Base-by-base conservation (phyloP, 2,329 filamentous ascomycete species). In the Cytospora schulzeri region DNA sequence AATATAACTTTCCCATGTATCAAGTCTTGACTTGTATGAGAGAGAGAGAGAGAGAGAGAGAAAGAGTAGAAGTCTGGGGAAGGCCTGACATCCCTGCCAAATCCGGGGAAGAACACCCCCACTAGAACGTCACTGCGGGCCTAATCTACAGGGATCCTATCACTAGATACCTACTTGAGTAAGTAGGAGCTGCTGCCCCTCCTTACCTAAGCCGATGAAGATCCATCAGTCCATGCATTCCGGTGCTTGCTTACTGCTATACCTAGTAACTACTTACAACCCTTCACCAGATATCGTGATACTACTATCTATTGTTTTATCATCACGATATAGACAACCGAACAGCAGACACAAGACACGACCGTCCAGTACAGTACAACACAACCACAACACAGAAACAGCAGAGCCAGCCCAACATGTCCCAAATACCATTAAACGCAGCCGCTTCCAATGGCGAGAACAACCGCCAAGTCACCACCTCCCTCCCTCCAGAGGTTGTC, bases 401-500 rank as follows among this genome's bases (percentile, higher is more conserved):
- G 62, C 45, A 56, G 60, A 58, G n/a, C 28, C 60, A 12, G 14
- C 35, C 11, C 35, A 12, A 68, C 59, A 85, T 85, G 83, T 81
- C 88, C 68, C 85, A 90, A 74, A 88, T 89, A 68, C 88, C 89
- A 3, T 83, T 93, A 67, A 91, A 88, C 73, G 89, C 91, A 75
- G 89, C 92, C 76, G 85, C 89, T 64, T 93, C 91, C 8, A 87
- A 88, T 59, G 88, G 89, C 68, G 84, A 90, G 63, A 92, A 87
- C 53, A 83, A 93, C 76, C 90, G 88, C 68, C 87, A 89, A 75
- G 77, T 85, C 65, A 89, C 91, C 45, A 82, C 83, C 64, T 84
- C 85, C 11, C 85, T 98, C 2, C 95, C 95, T 0, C 81, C 84
- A 4, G 93, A 97, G 76, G 95, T 98, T 26, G 85, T 95, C 15